These are phyloP conservation scores for Naganishia randhawae DNA, from an alignment of 768 basidiomycete genomes.

Conservation along the genomic window DNA sequence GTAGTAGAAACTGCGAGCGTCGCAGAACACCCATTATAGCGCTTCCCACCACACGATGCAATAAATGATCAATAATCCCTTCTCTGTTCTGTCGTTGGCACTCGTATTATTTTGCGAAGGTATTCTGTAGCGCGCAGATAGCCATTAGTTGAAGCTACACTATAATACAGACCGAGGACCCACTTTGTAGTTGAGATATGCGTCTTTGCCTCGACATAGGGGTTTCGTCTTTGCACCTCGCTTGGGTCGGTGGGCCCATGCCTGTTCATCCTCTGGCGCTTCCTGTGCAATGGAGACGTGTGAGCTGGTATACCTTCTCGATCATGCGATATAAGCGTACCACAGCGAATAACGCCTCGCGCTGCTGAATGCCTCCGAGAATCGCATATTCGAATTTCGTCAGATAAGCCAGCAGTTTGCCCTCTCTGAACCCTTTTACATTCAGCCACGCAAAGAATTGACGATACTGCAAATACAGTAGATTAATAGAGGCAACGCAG, in stretches of 20 bases:
- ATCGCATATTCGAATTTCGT: conserved; percentile 39
- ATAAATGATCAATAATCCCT: not conserved
- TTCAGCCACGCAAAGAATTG: conserved; percentile 80
- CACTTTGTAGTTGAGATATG: conserved; percentile 30
- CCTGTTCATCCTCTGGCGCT: conserved; percentile 21
- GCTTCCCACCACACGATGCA: not conserved
- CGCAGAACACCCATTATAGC: conserved; percentile 5
- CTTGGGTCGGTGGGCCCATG: conserved; percentile 6
- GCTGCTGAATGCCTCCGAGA: conserved; percentile 40
- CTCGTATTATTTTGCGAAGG: not conserved
- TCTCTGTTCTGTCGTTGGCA: not conserved
- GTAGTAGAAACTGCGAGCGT: conserved; percentile 1
- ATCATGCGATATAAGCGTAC: not conserved
- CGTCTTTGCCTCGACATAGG: conserved; percentile 9
- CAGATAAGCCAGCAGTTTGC: conserved; percentile 71
- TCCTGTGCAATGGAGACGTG: not conserved
- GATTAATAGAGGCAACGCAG: not conserved
- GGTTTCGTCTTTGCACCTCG: conserved; percentile 17
- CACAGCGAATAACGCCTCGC: conserved; percentile 26
- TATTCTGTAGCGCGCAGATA: not conserved
- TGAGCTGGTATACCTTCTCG: not conserved
- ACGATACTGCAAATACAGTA: not conserved
- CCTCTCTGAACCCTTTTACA: conserved; percentile 83
- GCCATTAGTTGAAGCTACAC: not conserved
- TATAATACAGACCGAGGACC: not conserved